phyloP scores from a whole-genome alignment of 169 alveolate genomes.

The Toxoplasma gondii region DNA sequence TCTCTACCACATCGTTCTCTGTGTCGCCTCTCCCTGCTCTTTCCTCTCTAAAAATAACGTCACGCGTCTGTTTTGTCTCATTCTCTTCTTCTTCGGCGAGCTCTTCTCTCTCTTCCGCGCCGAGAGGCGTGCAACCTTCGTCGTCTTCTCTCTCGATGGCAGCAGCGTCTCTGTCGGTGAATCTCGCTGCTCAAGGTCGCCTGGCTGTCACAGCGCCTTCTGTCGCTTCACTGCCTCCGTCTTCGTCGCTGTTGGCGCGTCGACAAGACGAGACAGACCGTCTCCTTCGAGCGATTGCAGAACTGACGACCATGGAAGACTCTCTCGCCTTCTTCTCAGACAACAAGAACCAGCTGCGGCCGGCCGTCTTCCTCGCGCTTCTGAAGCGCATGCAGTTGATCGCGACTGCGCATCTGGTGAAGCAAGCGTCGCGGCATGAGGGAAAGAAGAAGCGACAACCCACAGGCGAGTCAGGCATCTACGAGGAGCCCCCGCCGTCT shows the following conservation, averaged over 20 bases:
- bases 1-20: too few species aligned
- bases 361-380: neutral
- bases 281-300: neutral
- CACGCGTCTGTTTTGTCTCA: neutral
- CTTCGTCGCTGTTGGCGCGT: neutral
- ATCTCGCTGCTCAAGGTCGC: neutral
- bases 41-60: neutral
- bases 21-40: too few species aligned
- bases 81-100: neutral
- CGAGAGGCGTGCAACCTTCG: neutral
- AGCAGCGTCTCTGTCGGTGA: neutral
- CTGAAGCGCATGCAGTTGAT: constrained; percentile 27
- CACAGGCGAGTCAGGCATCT: neutral
- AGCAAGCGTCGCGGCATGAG: neutral
- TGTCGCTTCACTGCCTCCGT: neutral
- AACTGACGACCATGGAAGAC: neutral
- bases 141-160: neutral
- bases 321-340: neutral
- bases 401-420: constrained; percentile 23
- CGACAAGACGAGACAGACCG: neutral
- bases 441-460: neutral
- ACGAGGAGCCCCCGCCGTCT: neutral
- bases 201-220: constrained; percentile 17
- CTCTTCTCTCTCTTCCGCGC: neutral
- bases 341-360: neutral